Evolutionary conservation across 441 rosid species (phyloP), one percentile per base, ranked within the genome.

Genomic region (Corymbia citriodora): DNA sequence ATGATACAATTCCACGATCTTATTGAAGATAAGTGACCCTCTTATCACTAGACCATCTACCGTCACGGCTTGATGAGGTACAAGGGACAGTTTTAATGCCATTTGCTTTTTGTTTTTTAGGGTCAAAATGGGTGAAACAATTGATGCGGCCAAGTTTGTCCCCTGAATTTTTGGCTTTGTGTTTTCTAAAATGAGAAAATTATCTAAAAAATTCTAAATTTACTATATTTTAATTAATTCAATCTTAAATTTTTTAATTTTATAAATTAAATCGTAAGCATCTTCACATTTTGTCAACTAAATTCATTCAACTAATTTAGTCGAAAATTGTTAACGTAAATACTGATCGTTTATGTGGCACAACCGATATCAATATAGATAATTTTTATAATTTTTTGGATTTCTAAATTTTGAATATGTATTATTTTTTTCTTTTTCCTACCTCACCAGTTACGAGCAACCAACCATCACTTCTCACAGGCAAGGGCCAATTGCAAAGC

Each of bases 301-400:
- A 59, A 29, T 59, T 59, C 10, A 59, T 23, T 1, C 1, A 1
- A 10, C n/a, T 59, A 25, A 25, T 59, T 59, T 59, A 59, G 7
- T 14, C 1, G 1, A 0, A 59, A 59, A 59, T 25, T 9, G 0
- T 59, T 5, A 7, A 59, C 10, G 29, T 59, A 23, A 29, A 59
- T 17, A 4, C 25, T 59, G 14, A 59, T 4, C 25, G 25, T 59
- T 14, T 0, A 25, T 6, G 0, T 59, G n/a, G 7, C n/a, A 59
- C 25, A 3, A 25, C n/a, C 18, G 0, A 25, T 3, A 0, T 59
- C 45, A 40, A 59, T 6, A 2, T 10, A 9, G 29, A 59, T 7
- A 10, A 59, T 25, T 59, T 59, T 59, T 59, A 59, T 23, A 59
- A 59, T 59, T 59, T 57, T 57, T 59, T 25, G 45, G 45, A 40